These are phyloP conservation scores for Rhodotorula diobovata DNA, from an alignment of 768 basidiomycete species.

Conservation along the genomic window DNA sequence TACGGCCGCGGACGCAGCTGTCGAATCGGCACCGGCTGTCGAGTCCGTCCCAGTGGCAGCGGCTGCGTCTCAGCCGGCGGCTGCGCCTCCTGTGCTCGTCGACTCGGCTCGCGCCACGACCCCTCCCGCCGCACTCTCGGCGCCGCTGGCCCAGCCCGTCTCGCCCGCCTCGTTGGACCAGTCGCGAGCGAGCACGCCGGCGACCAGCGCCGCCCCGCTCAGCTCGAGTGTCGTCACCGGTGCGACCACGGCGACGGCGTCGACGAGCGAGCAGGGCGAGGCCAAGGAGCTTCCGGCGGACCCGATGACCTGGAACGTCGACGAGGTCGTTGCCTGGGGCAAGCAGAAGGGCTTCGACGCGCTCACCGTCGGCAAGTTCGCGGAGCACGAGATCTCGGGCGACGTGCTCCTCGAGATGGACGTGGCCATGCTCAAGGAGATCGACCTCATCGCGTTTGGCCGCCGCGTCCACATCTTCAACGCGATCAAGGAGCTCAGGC, in stretches of 20 bases:
- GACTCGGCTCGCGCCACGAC: not conserved
- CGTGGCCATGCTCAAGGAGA: slow-evolving; percentile 85
- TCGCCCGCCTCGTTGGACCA: slow-evolving; percentile 10
- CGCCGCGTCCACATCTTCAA: slow-evolving; percentile 90
- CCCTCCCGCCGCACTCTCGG: not conserved
- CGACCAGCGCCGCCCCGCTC: slow-evolving; percentile 1
- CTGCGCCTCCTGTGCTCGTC: not conserved
- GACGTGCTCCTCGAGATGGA: slow-evolving; percentile 95
- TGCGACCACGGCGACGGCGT: not conserved
- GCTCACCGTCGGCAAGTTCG: slow-evolving; percentile 76
- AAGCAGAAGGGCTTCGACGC: slow-evolving; percentile 77
- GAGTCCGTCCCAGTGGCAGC: not conserved
- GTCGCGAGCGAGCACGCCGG: slow-evolving; percentile 20
- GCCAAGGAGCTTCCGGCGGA: slow-evolving; percentile 10
- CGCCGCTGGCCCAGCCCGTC: not conserved
- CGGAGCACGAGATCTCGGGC: slow-evolving; percentile 96
- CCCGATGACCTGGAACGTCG: slow-evolving; percentile 65
- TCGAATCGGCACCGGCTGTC: not conserved
- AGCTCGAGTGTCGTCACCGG: not conserved
- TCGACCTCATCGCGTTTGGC: slow-evolving; percentile 89
- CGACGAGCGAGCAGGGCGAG: not conserved
- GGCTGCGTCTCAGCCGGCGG: not conserved
- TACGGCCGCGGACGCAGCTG: not conserved
- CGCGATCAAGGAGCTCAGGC: slow-evolving; percentile 77
- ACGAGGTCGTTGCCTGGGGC: slow-evolving; percentile 86